phyloP scores from a whole-genome alignment of 345 rosid species.

The Eucalyptus microcorys region DNA sequence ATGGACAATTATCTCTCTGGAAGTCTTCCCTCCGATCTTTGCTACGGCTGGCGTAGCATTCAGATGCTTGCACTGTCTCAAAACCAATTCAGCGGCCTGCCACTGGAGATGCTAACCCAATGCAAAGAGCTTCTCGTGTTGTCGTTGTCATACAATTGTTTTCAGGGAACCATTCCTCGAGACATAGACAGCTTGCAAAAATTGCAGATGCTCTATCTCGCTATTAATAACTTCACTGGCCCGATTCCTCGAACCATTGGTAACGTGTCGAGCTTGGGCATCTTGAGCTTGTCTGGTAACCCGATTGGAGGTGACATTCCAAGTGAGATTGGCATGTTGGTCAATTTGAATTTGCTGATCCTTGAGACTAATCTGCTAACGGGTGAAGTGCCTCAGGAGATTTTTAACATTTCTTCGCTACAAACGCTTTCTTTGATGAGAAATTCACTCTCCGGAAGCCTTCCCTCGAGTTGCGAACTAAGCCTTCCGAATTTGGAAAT shows the following conservation, averaged over 20 bases:
- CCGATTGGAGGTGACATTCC: neutral
- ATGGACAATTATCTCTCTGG: neutral
- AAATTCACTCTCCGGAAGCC: neutral
- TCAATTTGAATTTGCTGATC: neutral
- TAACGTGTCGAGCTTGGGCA: neutral
- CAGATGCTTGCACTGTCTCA: fast-evolving
- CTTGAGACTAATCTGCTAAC: neutral
- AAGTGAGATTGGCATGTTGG: neutral
- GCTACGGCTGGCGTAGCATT: neutral
- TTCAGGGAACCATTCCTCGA: neutral
- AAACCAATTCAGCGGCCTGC: neutral
- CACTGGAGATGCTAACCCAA: neutral
- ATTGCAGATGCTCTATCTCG: neutral
- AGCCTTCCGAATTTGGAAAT: neutral
- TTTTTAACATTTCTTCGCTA: neutral
- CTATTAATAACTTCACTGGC: fast-evolving
- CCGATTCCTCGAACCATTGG: neutral
- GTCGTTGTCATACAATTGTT: fast-evolving
- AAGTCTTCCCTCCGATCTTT: neutral
- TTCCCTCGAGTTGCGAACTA: neutral
- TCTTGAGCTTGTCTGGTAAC: fast-evolving
- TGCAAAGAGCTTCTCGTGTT: neutral
- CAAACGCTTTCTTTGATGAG: fast-evolving
- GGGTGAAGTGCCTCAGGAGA: neutral
- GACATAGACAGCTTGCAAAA: neutral